Conservation (phyloP, 495 filamentous ascomycete species). For the Xylaria flabelliformis region DNA sequence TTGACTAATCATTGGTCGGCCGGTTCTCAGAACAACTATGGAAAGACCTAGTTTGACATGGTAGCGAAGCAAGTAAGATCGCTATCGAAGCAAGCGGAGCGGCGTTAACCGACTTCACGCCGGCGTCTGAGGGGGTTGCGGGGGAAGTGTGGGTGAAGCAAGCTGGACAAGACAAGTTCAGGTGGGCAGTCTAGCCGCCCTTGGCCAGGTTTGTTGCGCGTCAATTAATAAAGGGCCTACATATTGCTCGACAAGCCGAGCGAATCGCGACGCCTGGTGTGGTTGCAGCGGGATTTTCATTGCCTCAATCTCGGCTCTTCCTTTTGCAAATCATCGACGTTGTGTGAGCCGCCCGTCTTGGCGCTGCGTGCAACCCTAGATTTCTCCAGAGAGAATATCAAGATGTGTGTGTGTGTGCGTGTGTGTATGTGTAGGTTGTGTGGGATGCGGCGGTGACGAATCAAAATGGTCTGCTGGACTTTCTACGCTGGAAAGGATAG, state of each 20-base stretch:
- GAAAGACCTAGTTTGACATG: neutral
- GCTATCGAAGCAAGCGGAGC: neutral
- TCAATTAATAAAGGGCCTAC: slow-evolving; percentile 12
- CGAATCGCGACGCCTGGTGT: slow-evolving; percentile 15
- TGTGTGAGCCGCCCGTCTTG: slow-evolving; percentile 13
- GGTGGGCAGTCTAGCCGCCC: neutral
- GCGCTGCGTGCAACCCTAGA: slow-evolving; percentile 4
- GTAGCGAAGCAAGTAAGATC: slow-evolving; percentile 3
- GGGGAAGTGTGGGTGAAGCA: neutral
- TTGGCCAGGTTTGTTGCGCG: neutral
- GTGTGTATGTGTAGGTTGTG: too few relatives aligned
- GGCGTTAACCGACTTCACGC: slow-evolving; percentile 13
- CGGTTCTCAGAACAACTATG: neutral
- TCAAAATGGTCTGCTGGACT: neutral
- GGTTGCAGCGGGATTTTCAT: slow-evolving; percentile 15
- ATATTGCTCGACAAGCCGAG: slow-evolving; percentile 3
- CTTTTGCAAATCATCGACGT: slow-evolving; percentile 11
- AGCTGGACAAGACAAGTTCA: neutral
- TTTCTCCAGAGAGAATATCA: neutral
- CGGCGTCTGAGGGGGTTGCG: slow-evolving; percentile 7
- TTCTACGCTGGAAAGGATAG: neutral
- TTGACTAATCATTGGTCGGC: neutral
- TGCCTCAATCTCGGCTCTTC: slow-evolving; percentile 1
- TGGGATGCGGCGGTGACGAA: neutral
- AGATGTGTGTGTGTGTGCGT: neutral